Evolutionary conservation across 73 alveolate species (phyloP).

Genomic region (Stentor coeruleus): DNA sequence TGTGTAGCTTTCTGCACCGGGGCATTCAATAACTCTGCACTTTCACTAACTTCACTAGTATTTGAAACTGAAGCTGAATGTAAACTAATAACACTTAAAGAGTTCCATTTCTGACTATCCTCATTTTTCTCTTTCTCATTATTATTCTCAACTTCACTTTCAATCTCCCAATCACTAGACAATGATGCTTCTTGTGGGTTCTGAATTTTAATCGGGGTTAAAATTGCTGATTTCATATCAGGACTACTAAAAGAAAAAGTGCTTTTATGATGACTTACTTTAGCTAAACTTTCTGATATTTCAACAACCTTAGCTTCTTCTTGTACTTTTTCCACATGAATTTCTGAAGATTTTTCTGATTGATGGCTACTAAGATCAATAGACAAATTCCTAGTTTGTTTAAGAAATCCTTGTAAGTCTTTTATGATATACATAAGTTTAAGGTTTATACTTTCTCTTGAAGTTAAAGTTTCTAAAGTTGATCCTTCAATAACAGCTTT

Average conservation of each 20-base stretch:
- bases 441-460: neutral
- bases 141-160: neutral
- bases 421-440: neutral
- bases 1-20: neutral
- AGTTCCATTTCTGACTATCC: neutral
- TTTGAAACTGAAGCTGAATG: neutral
- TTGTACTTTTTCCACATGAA: neutral
- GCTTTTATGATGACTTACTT: neutral
- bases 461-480: neutral
- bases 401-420: neutral
- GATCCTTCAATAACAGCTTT: conserved; percentile 24
- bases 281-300: neutral
- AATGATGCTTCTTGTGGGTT: neutral
- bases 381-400: too few species aligned
- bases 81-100: neutral
- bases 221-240: neutral
- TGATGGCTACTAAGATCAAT: neutral
- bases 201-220: too few species aligned
- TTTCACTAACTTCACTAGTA: neutral
- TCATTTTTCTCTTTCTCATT: neutral
- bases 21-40: neutral
- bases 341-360: neutral
- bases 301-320: too few species aligned
- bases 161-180: neutral
- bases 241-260: neutral